A percentile compares a stretch with the other conserved stretches of the same genome.
Evolutionary conservation across 345 rosid genomes (phyloP).

Genomic region (Hibiscus trionum): DNA sequence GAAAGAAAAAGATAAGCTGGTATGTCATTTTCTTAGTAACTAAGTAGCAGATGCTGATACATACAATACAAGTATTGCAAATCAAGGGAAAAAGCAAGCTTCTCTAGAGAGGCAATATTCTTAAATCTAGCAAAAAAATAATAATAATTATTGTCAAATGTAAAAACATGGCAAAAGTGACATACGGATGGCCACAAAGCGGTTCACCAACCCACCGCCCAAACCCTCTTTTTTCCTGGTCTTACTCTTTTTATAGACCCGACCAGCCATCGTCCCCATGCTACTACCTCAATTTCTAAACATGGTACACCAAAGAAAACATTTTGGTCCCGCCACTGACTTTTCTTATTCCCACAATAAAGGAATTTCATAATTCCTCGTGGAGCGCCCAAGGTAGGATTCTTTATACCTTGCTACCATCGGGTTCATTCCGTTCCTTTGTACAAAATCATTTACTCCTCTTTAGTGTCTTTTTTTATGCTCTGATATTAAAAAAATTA

Average conservation of each 20-base stretch:
- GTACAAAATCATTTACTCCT: no score
- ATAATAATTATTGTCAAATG: background rate
- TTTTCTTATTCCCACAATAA: background rate
- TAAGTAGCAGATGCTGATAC: background rate
- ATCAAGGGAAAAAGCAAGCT: background rate
- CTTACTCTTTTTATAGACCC: background rate
- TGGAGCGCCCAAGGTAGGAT: background rate
- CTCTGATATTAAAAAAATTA: background rate
- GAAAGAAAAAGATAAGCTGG: background rate
- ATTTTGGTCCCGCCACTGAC: background rate
- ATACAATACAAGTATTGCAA: background rate
- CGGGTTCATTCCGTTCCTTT: background rate
- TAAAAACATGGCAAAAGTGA: background rate
- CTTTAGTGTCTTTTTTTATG: background rate
- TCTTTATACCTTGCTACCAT: background rate
- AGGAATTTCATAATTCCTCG: background rate
- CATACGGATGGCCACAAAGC: background rate
- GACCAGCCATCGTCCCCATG: background rate
- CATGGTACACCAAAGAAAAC: slow-evolving; percentile 1
- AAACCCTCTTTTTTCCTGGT: background rate
- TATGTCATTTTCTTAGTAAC: background rate
- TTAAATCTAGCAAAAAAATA: background rate
- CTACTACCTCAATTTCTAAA: background rate
- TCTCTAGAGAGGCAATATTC: background rate
- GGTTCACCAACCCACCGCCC: background rate